Conservation (phyloP, 192 early-diverging fungal genomes). For the Bifiguratus adelaidae region DNA sequence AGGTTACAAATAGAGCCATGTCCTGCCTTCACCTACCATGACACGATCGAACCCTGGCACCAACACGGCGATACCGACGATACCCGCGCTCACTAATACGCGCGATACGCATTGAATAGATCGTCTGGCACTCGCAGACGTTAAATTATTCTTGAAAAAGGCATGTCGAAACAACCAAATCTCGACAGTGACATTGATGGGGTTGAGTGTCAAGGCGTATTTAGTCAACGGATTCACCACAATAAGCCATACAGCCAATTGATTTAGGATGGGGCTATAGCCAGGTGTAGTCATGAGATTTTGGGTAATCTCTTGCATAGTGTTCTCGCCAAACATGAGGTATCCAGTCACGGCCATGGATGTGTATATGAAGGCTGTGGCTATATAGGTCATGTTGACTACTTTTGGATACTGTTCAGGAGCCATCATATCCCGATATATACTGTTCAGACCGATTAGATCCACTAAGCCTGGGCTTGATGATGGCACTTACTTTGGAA, state of each 20-base stretch:
- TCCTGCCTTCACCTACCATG: constrained; percentile 48
- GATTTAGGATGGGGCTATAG: constrained; percentile 27
- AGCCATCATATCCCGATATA: constrained; percentile 54
- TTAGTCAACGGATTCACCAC: constrained; percentile 51
- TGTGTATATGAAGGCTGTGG: constrained; percentile 36
- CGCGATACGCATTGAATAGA: constrained; percentile 14
- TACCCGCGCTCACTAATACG: constrained; percentile 13
- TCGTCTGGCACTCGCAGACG: no score
- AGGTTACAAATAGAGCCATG: no score
- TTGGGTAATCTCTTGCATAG: constrained; percentile 46
- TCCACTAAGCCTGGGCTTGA: no score
- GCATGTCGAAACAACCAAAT: no score
- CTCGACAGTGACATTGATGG: constrained; percentile 24
- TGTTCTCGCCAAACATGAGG: constrained; percentile 55
- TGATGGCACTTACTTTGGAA: no score
- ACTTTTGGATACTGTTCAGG: constrained; percentile 31
- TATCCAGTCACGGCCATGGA: constrained; percentile 45
- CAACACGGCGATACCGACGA: constrained; percentile 35
- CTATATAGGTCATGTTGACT: constrained; percentile 43
- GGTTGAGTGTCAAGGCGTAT: constrained; percentile 34
- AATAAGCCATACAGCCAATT: constrained; percentile 34
- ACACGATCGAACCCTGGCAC: constrained; percentile 56
- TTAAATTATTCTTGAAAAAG: no score
- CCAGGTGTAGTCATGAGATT: constrained; percentile 32
- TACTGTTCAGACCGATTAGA: no score